phyloP scores from a whole-genome alignment of 805 yeast genomes.

The Ogataea ganodermae region DNA sequence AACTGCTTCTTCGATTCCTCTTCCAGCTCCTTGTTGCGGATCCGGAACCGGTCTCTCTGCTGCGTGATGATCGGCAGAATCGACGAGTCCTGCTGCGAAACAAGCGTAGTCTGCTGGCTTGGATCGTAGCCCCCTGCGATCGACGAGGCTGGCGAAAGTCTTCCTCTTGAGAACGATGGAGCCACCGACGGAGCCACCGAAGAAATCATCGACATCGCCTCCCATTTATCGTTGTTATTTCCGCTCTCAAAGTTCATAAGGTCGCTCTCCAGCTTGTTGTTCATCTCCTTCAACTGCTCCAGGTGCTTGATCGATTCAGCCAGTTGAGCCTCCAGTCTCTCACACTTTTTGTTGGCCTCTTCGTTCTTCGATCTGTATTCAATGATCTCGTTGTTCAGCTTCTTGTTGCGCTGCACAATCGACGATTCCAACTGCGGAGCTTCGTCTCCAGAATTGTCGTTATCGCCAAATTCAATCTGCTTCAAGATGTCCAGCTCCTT shows the following conservation, averaged over 20 bases:
- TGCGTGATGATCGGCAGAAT: conserved; percentile 87
- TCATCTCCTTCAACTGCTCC: conserved; percentile 45
- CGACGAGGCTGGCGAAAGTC: conserved; percentile 54
- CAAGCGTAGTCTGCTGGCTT: neutral
- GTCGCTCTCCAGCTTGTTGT: conserved; percentile 72
- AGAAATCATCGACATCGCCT: conserved; percentile 68
- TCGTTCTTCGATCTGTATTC: conserved; percentile 62
- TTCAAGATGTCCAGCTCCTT: conserved; percentile 71
- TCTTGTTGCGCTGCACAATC: conserved; percentile 69
- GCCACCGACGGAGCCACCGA: conserved; percentile 42
- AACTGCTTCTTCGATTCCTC: conserved; percentile 68
- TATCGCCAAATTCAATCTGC: conserved; percentile 71
- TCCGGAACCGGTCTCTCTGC: conserved; percentile 91
- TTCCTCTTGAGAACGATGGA: conserved; percentile 26
- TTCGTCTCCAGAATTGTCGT: conserved; percentile 31
- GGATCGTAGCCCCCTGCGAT: conserved; percentile 43
- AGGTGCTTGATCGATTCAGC: conserved; percentile 40
- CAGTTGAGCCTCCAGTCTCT: conserved; percentile 42
- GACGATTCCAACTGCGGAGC: conserved; percentile 42
- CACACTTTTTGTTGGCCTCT: conserved; percentile 43
- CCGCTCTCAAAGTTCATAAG: conserved; percentile 57
- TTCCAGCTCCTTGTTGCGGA: conserved; percentile 81
- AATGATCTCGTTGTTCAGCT: conserved; percentile 68
- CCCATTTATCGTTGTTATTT: conserved; percentile 49
- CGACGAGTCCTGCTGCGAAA: conserved; percentile 41